Conservation (phyloP, 495 filamentous ascomycete genomes). For the Xylaria acuta region DNA sequence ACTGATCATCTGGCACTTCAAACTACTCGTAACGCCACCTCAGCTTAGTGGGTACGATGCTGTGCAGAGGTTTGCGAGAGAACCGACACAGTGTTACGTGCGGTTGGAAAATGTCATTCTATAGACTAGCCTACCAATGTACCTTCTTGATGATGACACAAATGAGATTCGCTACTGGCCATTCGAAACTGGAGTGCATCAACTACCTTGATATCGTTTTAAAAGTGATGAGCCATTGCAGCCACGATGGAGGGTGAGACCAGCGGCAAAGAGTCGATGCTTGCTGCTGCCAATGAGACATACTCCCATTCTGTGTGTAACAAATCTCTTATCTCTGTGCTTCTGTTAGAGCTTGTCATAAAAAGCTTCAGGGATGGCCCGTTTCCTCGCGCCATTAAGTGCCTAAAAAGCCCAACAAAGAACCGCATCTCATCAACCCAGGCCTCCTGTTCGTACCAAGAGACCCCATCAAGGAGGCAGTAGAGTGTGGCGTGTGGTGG, state of each 20-base stretch:
- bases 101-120: slow-evolving; percentile 28
- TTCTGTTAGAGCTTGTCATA: background rate
- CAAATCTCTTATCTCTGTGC: background rate
- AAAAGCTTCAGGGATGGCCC: background rate
- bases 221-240: slow-evolving; percentile 5
- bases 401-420: background rate
- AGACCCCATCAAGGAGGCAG: background rate
- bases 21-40: slow-evolving; percentile 27
- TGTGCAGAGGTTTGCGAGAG: slow-evolving; percentile 36
- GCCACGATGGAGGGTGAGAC: background rate
- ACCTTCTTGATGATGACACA: background rate
- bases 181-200: too few species aligned
- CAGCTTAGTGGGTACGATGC: slow-evolving; percentile 37
- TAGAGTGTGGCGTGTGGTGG: background rate
- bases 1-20: slow-evolving; percentile 45
- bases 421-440: background rate
- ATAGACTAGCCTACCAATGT: background rate
- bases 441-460: slow-evolving; percentile 8
- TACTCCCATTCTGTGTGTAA: background rate
- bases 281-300: background rate
- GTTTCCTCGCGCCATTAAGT: background rate
- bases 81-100: slow-evolving; percentile 40
- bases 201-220: too few species aligned
- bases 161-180: too few species aligned
- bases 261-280: background rate